phyloP scores from a whole-genome alignment of 2,329 filamentous ascomycete species.

The Colletotrichum karsti region DNA sequence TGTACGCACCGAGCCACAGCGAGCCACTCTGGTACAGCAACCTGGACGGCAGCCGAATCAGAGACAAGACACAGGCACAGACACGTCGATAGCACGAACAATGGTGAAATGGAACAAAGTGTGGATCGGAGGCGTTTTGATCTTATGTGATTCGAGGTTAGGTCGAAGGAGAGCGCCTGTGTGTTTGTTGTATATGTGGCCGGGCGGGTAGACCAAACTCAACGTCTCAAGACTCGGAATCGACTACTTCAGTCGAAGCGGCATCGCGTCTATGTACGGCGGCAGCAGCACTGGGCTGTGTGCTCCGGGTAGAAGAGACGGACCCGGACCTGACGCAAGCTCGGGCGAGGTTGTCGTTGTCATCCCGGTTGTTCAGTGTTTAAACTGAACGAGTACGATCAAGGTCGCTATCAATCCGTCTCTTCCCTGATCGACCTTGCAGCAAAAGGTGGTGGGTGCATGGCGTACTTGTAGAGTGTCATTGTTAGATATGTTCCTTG shows the following conservation, averaged over 20 bases:
- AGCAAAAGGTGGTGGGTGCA: neutral
- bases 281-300: neutral
- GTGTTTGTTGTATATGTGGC: neutral
- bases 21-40: neutral
- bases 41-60: neutral
- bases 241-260: neutral
- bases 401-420: neutral
- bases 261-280: neutral
- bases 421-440: neutral
- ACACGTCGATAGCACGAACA: conserved; percentile 8
- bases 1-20: conserved; percentile 5
- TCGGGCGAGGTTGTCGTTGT: neutral
- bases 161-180: neutral
- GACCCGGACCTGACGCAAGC: conserved; percentile 6
- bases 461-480: neutral
- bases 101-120: conserved; percentile 13
- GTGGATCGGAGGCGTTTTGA: conserved; percentile 17
- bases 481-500: too few species aligned
- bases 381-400: neutral
- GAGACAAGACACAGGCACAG: neutral
- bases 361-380: neutral
- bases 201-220: neutral
- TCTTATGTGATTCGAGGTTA: neutral
- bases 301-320: too few species aligned
- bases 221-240: neutral